phyloP scores from a whole-genome alignment of 768 basidiomycete species.

The Suillus variegatus region DNA sequence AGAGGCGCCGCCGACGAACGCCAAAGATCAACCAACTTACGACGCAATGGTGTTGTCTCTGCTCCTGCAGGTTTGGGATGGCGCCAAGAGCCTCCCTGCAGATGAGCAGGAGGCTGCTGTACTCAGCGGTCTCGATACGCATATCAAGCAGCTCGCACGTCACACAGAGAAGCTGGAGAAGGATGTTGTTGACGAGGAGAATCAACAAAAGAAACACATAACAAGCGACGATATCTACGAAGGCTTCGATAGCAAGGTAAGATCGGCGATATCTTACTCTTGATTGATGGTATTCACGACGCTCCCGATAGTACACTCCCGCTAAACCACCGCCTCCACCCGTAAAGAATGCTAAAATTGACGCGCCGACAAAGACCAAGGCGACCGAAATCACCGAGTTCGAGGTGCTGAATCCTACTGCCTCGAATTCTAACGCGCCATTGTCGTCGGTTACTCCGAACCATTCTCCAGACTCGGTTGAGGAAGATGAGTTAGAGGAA shows the following conservation, averaged over 20 bases:
- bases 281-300: not conserved
- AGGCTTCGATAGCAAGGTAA: constrained; percentile 79
- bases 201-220: constrained; percentile 88
- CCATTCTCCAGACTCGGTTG: constrained; percentile 15
- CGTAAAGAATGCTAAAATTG: constrained; percentile 52
- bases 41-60: constrained; percentile 88
- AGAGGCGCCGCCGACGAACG: constrained; percentile 68
- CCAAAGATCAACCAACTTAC: constrained; percentile 76
- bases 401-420: constrained; percentile 75
- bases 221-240: constrained; percentile 94
- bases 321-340: constrained; percentile 69
- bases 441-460: constrained; percentile 21
- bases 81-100: constrained; percentile 61
- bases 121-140: constrained; percentile 60
- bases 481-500: constrained; percentile 49
- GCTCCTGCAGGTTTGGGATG: constrained; percentile 69
- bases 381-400: constrained; percentile 54
- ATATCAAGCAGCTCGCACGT: constrained; percentile 66
- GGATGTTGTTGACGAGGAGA: constrained; percentile 63
- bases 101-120: constrained; percentile 61
- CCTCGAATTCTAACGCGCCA: constrained; percentile 35
- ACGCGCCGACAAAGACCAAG: constrained; percentile 39
- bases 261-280: constrained; percentile 10
- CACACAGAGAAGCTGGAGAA: constrained; percentile 61
- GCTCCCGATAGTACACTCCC: constrained; percentile 65